Percentiles rank a stretch among this genome's conserved stretches.
These are phyloP conservation scores for Exophiala xenobiotica DNA, from an alignment of 2,329 filamentous ascomycete genomes.

Conservation along the genomic window DNA sequence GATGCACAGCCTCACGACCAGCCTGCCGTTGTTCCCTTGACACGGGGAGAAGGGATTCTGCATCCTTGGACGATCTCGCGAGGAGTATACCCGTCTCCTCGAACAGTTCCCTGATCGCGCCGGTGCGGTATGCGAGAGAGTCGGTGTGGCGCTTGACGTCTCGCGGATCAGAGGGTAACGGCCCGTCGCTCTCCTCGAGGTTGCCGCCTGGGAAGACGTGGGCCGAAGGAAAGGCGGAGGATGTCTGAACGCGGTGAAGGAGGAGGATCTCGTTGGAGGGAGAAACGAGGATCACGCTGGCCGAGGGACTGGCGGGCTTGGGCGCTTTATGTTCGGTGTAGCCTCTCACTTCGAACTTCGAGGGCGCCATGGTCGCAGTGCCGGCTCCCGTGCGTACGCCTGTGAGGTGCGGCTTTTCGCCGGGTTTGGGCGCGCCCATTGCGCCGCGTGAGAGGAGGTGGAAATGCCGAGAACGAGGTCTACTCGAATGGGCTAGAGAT, in stretches of 20 bases:
- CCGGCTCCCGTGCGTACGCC: constrained; percentile 1
- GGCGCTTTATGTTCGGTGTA: constrained; percentile 40
- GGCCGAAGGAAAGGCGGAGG: constrained; percentile 80
- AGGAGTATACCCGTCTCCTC: constrained; percentile 91
- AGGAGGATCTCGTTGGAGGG: constrained; percentile 83
- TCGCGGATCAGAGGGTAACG: constrained; percentile 49
- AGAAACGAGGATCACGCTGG: constrained; percentile 79
- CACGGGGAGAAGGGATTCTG: constrained; percentile 52
- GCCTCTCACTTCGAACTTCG: constrained; percentile 55
- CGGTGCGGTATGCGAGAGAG: constrained; percentile 70
- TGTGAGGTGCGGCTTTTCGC: neutral
- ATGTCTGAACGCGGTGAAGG: constrained; percentile 79
- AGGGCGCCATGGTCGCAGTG: constrained; percentile 32
- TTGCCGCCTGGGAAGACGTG: constrained; percentile 95
- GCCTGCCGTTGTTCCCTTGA: constrained; percentile 63
- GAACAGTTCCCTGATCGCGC: constrained; percentile 86
- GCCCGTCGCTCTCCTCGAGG: constrained; percentile 72
- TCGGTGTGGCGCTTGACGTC: constrained; percentile 63
- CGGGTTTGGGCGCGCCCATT: constrained; percentile 1
- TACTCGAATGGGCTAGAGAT: too few species aligned
- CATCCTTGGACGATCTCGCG: constrained; percentile 48
- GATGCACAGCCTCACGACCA: constrained; percentile 69
- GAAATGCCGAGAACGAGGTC: too few species aligned
- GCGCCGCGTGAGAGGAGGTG: too few species aligned
- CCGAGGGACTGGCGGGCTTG: constrained; percentile 25